Percentiles rank a stretch among this genome's conserved stretches.
Conservation (phyloP, 208 protist genomes). For the Trypanosoma vivax region DNA sequence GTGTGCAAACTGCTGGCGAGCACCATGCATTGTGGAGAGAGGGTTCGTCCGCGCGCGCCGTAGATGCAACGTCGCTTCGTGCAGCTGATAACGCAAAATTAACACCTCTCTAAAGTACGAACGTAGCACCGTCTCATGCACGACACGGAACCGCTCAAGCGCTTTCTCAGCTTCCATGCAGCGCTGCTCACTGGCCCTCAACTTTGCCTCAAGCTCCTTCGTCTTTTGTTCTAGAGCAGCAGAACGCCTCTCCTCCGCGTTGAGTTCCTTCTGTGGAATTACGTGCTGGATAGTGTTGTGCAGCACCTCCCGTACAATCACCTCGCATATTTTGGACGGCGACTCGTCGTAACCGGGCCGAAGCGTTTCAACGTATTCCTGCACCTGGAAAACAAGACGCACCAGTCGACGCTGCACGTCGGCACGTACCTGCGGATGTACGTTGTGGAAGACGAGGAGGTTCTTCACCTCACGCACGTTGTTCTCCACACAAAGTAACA, state of each 20-base stretch:
- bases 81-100: conserved; percentile 48
- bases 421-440: conserved; percentile 71
- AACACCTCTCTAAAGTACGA: conserved; percentile 81
- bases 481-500: conserved; percentile 52
- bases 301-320: conserved; percentile 37
- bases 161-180: conserved; percentile 18
- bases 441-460: conserved; percentile 69
- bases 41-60: background rate
- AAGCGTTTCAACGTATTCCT: conserved; percentile 32
- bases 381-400: conserved; percentile 38
- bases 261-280: conserved; percentile 41
- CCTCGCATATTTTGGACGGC: conserved; percentile 44
- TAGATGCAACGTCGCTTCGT: background rate
- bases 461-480: conserved; percentile 66
- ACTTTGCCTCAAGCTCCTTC: conserved; percentile 20
- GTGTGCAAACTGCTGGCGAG: background rate
- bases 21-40: background rate
- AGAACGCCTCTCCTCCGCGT: conserved; percentile 20
- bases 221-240: conserved; percentile 32
- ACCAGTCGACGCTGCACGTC: conserved; percentile 60
- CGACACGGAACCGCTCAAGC: conserved; percentile 30
- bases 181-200: conserved; percentile 11
- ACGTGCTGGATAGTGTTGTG: conserved; percentile 35
- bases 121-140: conserved; percentile 80
- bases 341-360: conserved; percentile 36